A percentile compares a stretch with the other conserved stretches of the same genome.
phyloP scores from a whole-genome alignment of 345 rosid species.

The Noccaea caerulescens region DNA sequence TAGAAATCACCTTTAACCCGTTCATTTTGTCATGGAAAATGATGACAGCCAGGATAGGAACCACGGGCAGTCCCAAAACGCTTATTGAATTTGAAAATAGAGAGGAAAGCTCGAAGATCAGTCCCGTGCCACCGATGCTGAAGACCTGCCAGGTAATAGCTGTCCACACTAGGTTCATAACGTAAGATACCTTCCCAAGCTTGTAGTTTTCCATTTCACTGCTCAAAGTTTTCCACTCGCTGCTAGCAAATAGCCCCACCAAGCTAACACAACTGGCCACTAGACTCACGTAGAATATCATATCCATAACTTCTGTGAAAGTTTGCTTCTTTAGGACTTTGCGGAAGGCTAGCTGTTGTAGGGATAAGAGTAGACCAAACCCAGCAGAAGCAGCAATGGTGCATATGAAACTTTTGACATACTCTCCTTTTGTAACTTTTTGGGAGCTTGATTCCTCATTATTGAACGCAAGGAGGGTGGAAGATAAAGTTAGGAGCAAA shows the following conservation, averaged over 20 bases:
- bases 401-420: conserved; percentile 50
- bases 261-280: conserved; percentile 45
- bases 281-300: conserved; percentile 38
- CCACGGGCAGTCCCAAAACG: conserved; percentile 61
- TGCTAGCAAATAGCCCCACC: conserved; percentile 59
- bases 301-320: conserved; percentile 43
- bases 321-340: conserved; percentile 47
- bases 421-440: conserved; percentile 37
- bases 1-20: conserved; percentile 62
- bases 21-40: conserved; percentile 67
- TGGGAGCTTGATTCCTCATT: conserved; percentile 26
- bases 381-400: conserved; percentile 56
- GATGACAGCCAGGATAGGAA: conserved; percentile 65
- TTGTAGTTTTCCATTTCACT: conserved; percentile 55
- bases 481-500: conserved; percentile 60
- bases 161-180: conserved; percentile 58
- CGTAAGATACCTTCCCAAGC: conserved; percentile 57
- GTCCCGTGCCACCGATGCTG: conserved; percentile 52
- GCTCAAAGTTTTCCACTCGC: conserved; percentile 53
- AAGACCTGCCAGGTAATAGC: conserved; percentile 58
- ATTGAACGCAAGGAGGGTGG: conserved; percentile 56
- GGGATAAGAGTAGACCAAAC: conserved; percentile 49
- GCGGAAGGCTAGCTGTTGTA: conserved; percentile 52
- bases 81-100: conserved; percentile 63
- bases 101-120: conserved; percentile 64